These are phyloP conservation scores for Pythium volutum DNA, from an alignment of 352 stramenopile species.

Conservation along the genomic window DNA sequence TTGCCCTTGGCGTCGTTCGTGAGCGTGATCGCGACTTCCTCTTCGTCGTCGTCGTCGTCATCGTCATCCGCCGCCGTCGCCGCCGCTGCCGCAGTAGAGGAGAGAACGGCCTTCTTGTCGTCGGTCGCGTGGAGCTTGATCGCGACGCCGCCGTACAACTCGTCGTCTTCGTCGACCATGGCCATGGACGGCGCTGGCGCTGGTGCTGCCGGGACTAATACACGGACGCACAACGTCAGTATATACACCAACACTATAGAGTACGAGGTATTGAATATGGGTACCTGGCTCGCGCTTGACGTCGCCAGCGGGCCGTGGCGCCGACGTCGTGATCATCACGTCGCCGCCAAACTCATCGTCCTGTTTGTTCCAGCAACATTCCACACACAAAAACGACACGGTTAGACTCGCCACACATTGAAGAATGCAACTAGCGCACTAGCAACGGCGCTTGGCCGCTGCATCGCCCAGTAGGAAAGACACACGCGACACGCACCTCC, in stretches of 20 bases:
- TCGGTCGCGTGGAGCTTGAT: slow-evolving; percentile 52
- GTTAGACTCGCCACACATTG: not conserved
- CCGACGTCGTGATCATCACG: slow-evolving; percentile 48
- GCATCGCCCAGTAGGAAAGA: not conserved
- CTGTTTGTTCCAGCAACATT: slow-evolving; percentile 24
- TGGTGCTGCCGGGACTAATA: slow-evolving; percentile 5
- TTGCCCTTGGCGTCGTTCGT: slow-evolving; percentile 65
- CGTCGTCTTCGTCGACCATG: slow-evolving; percentile 59
- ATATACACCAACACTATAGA: not conserved
- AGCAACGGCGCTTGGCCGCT: not conserved
- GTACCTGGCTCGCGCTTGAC: slow-evolving; percentile 3
- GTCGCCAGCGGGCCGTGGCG: not conserved
- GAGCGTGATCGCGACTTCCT: slow-evolving; percentile 81
- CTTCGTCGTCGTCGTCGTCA: slow-evolving; percentile 79
- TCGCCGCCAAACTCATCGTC: slow-evolving; percentile 83
- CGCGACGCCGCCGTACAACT: slow-evolving; percentile 76
- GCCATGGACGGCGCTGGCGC: slow-evolving; percentile 9
- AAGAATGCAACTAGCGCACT: not conserved
- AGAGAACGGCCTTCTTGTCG: slow-evolving; percentile 10
- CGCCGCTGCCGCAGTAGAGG: no score
- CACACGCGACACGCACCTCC: slow-evolving; percentile 1
- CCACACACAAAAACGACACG: slow-evolving; percentile 8
- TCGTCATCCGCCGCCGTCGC: slow-evolving; percentile 50
- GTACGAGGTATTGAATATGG: not conserved
- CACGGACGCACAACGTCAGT: not conserved